Conservation (phyloP, 768 basidiomycete genomes). For the Pholiota microspora region DNA sequence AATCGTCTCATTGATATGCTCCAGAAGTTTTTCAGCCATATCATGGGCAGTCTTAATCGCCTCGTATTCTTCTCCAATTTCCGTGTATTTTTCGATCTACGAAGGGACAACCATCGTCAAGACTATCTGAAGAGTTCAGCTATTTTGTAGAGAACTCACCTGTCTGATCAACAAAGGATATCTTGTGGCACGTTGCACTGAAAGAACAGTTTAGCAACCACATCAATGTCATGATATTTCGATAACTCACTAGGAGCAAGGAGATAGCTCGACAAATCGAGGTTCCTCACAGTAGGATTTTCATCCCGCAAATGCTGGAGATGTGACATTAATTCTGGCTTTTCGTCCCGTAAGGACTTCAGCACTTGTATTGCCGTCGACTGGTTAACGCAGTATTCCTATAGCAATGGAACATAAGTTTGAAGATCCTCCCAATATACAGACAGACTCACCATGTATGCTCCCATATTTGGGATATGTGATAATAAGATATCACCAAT, state of each 20-base stretch:
- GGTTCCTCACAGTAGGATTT: slow-evolving; percentile 67
- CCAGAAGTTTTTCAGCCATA: slow-evolving; percentile 71
- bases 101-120: neutral
- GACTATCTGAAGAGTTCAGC: neutral
- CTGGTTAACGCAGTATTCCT: slow-evolving; percentile 94
- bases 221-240: too few relatives aligned
- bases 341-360: slow-evolving; percentile 67
- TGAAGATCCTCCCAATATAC: neutral
- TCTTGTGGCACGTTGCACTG: slow-evolving; percentile 94
- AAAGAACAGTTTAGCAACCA: too few relatives aligned
- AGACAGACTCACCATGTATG: slow-evolving; percentile 64
- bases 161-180: slow-evolving; percentile 90
- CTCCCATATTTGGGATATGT: slow-evolving; percentile 73
- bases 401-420: neutral
- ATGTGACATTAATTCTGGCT: slow-evolving; percentile 61
- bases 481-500: slow-evolving; percentile 82
- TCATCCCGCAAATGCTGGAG: slow-evolving; percentile 75
- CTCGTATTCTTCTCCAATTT: slow-evolving; percentile 57
- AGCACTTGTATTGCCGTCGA: slow-evolving; percentile 71
- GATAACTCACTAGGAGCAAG: slow-evolving; percentile 77
- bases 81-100: slow-evolving; percentile 79
- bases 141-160: slow-evolving; percentile 30
- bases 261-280: slow-evolving; percentile 89
- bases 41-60: slow-evolving; percentile 53
- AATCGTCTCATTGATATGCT: slow-evolving; percentile 85